Evolutionary conservation across 352 stramenopile genomes (phyloP).

Genomic region (Phytophthora europaea): DNA sequence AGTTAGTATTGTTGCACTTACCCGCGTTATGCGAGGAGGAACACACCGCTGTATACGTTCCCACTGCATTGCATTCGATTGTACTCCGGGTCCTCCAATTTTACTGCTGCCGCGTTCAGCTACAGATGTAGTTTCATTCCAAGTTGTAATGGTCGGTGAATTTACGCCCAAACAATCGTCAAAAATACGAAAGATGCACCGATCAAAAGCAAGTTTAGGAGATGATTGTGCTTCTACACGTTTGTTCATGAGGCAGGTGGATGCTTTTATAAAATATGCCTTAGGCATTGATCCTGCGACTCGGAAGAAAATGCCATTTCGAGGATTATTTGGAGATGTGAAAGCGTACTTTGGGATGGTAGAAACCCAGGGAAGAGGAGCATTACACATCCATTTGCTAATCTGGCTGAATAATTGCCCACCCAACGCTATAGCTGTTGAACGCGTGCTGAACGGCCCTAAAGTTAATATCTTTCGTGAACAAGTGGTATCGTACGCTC

Average conservation of each 20-base stretch:
- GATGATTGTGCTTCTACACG: slow-evolving; percentile 5
- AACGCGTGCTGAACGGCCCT: neutral
- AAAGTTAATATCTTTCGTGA: neutral
- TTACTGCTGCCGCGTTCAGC: no score
- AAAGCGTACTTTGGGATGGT: slow-evolving; percentile 10
- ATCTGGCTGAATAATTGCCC: slow-evolving; percentile 2
- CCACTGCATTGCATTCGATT: no score
- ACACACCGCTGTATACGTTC: no score
- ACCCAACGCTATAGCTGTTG: neutral
- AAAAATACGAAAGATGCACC: no score
- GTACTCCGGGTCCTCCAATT: no score
- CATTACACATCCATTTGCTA: slow-evolving; percentile 6
- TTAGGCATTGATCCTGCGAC: slow-evolving; percentile 1
- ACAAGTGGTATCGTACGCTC: neutral
- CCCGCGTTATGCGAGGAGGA: no score
- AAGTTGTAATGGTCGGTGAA: no score
- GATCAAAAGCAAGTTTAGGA: neutral
- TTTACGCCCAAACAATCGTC: no score
- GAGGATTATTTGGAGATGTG: slow-evolving; percentile 2
- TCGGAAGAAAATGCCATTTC: neutral
- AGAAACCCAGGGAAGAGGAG: slow-evolving; percentile 11
- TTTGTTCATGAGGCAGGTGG: slow-evolving; percentile 3
- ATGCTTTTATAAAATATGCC: slow-evolving; percentile 7
- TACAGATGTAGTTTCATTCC: no score
- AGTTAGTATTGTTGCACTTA: no score